Percentiles rank a stretch among this genome's conserved stretches.
Evolutionary conservation across 257 asterid genomes (phyloP).

Genomic region (Paraleonurus japonicus): DNA sequence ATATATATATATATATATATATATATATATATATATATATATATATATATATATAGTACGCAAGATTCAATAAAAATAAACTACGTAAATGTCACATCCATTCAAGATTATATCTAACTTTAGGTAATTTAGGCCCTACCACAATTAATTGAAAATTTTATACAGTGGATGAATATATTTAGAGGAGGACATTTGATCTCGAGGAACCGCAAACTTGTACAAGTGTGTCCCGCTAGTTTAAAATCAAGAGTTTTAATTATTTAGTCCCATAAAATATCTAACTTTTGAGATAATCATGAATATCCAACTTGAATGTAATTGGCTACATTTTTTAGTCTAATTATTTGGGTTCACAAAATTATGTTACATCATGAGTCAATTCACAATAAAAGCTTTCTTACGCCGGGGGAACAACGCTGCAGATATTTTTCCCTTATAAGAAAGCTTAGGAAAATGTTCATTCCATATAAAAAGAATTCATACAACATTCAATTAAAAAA

Average conservation of each 20-base stretch:
- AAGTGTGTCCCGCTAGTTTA: background rate
- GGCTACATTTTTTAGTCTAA: background rate
- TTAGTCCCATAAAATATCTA: background rate
- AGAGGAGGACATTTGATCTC: background rate
- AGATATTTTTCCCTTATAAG: background rate
- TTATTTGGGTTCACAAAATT: background rate
- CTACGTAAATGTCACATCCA: no score
- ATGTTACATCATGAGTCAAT: slow-evolving; percentile 2
- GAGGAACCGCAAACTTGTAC: background rate
- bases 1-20: no score
- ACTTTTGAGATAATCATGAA: background rate
- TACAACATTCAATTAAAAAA: no score
- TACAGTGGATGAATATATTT: background rate
- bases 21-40: no score
- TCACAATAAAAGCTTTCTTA: background rate
- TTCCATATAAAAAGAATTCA: no score
- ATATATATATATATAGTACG: no score
- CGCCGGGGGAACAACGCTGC: background rate
- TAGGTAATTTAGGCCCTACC: slow-evolving; percentile 18
- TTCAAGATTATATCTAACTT: slow-evolving; percentile 22
- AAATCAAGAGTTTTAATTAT: background rate
- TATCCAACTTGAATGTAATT: background rate
- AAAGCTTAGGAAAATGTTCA: no score
- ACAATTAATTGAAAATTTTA: background rate
- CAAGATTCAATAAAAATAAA: no score